These are phyloP conservation scores for Cercospora sojina DNA, from an alignment of 2,329 filamentous ascomycete species.

Conservation along the genomic window DNA sequence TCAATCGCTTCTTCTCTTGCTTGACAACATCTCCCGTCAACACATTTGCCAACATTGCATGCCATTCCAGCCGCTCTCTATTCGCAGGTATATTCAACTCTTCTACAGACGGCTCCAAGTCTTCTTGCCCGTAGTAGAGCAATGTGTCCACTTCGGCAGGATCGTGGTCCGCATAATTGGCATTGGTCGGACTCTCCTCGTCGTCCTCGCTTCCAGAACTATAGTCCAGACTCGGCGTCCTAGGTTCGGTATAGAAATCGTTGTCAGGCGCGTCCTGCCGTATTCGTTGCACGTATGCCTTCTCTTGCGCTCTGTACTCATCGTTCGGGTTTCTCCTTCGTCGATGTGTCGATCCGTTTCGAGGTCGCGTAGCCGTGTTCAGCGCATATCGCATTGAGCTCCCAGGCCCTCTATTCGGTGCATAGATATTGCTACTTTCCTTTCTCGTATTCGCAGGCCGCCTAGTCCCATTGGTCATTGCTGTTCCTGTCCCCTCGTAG, in stretches of 20 bases:
- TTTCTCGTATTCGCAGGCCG: conserved; percentile 48
- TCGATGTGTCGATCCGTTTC: conserved; percentile 58
- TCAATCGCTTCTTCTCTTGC: conserved; percentile 94
- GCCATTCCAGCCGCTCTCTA: conserved; percentile 91
- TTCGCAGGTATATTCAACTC: conserved; percentile 86
- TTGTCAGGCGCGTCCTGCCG: conserved; percentile 63
- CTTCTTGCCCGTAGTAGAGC: conserved; percentile 88
- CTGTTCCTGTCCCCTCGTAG: conserved; percentile 24
- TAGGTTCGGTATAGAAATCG: conserved; percentile 71
- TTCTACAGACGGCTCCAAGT: conserved; percentile 82
- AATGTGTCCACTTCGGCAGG: conserved; percentile 88
- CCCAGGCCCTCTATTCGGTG: conserved; percentile 50
- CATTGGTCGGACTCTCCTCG: conserved; percentile 84
- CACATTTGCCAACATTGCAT: conserved; percentile 94
- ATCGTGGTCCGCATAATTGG: conserved; percentile 77
- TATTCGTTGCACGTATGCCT: conserved; percentile 89
- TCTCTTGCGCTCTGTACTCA: conserved; percentile 80
- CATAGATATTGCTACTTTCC: conserved; percentile 51
- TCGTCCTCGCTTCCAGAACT: conserved; percentile 79
- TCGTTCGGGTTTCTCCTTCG: conserved; percentile 65
- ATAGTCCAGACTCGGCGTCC: conserved; percentile 66
- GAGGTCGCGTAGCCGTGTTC: conserved; percentile 46
- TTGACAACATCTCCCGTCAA: conserved; percentile 94
- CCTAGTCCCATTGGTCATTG: conserved; percentile 20
- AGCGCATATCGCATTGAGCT: conserved; percentile 40